Percentiles rank a stretch among this genome's conserved stretches.
Evolutionary conservation across 2,329 filamentous ascomycete genomes (phyloP).

Genomic region (Elsinoe fawcettii): DNA sequence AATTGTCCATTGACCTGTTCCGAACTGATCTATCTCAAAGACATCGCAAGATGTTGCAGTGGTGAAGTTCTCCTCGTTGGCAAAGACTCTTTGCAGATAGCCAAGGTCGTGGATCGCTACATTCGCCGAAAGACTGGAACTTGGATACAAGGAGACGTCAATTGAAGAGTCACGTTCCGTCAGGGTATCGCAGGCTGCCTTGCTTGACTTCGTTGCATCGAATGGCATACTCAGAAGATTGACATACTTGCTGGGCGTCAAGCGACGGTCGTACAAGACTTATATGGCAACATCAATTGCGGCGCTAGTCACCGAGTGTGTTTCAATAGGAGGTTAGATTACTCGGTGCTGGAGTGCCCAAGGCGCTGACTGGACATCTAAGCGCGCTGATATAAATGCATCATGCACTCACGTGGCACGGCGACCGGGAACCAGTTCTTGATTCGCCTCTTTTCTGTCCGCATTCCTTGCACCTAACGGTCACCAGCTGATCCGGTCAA

Average conservation of each 20-base stretch:
- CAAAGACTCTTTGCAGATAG: not conserved
- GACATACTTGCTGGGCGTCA: not conserved
- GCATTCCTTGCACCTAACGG: too few species aligned
- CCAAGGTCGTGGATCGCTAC: not conserved
- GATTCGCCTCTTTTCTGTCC: too few species aligned
- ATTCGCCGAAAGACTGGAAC: not conserved
- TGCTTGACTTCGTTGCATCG: constrained; percentile 7
- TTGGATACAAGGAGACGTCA: not conserved
- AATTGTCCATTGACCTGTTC: not conserved
- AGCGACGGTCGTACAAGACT: not conserved
- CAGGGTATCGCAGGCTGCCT: not conserved
- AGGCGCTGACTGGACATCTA: too few species aligned
- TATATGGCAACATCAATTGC: too few species aligned
- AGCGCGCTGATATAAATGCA: too few species aligned
- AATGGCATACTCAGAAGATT: not conserved
- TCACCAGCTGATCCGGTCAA: too few species aligned
- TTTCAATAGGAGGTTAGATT: too few species aligned
- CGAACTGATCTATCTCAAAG: not conserved
- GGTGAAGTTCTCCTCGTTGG: constrained; percentile 2
- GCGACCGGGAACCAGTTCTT: too few species aligned
- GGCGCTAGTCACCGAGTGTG: too few species aligned
- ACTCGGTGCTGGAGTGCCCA: too few species aligned
- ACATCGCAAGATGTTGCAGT: not conserved
- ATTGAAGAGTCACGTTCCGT: not conserved
- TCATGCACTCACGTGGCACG: too few species aligned